phyloP scores from a whole-genome alignment of 2,329 filamentous ascomycete species.

The Alternaria sp. region DNA sequence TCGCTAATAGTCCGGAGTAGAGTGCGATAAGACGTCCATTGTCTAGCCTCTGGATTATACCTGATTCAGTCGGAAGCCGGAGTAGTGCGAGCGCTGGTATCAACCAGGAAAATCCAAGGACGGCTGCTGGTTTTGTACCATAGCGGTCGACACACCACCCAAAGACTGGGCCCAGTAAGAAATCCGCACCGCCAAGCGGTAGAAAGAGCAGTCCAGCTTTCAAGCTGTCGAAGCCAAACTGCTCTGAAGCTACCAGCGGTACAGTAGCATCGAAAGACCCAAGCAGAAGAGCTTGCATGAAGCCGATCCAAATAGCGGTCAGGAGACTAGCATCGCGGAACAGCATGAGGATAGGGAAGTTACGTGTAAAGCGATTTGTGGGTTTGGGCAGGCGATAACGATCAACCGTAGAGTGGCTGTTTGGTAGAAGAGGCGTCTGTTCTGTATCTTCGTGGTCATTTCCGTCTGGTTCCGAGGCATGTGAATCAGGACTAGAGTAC shows the following conservation, averaged over 20 bases:
- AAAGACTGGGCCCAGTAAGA: conserved; percentile 58
- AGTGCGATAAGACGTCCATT: conserved; percentile 52
- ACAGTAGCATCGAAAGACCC: conserved; percentile 60
- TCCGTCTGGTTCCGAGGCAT: neutral
- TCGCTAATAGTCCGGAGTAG: conserved; percentile 56
- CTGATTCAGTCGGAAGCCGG: conserved; percentile 47
- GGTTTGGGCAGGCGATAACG: conserved; percentile 56
- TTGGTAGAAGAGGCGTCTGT: conserved; percentile 36
- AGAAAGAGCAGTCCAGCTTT: conserved; percentile 58
- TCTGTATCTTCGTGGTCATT: conserved; percentile 32
- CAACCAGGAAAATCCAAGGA: conserved; percentile 55
- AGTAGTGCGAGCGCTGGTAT: conserved; percentile 56
- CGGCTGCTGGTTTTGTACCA: conserved; percentile 55
- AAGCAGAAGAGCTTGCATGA: conserved; percentile 50
- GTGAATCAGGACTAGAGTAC: conserved; percentile 44
- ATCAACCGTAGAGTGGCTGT: conserved; percentile 29
- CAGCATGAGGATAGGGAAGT: conserved; percentile 59
- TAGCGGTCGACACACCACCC: conserved; percentile 59
- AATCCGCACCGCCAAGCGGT: conserved; percentile 55
- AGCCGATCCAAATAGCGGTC: conserved; percentile 45
- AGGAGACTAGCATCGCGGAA: conserved; percentile 45
- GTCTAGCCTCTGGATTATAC: conserved; percentile 27
- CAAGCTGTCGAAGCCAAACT: conserved; percentile 57
- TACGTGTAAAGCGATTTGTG: conserved; percentile 51
- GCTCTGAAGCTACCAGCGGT: conserved; percentile 54